Conservation (phyloP, 2,329 filamentous ascomycete species). For the Tolypocladium endophyticum region DNA sequence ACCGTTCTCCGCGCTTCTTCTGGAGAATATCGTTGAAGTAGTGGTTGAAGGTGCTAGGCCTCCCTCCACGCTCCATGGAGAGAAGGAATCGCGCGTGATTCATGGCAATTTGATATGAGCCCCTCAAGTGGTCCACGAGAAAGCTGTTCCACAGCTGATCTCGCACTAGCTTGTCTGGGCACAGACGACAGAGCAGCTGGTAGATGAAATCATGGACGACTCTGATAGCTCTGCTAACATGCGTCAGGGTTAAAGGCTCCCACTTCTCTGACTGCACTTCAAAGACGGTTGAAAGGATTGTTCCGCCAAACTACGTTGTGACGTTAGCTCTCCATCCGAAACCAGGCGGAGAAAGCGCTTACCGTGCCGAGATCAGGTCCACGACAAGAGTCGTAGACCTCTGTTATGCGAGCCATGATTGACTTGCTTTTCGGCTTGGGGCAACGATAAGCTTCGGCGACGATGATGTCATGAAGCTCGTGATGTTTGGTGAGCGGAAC, state of each 20-base stretch:
- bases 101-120: slow-evolving; percentile 35
- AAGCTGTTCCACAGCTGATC: slow-evolving; percentile 29
- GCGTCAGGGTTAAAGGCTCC: slow-evolving; percentile 32
- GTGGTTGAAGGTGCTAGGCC: slow-evolving; percentile 39
- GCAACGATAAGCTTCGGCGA: neutral
- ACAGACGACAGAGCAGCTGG: slow-evolving; percentile 28
- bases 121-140: slow-evolving; percentile 33
- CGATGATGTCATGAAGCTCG: slow-evolving; percentile 3
- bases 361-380: slow-evolving; percentile 6
- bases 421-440: neutral
- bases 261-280: slow-evolving; percentile 45
- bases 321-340: neutral
- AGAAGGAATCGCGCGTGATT: slow-evolving; percentile 41
- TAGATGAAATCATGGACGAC: slow-evolving; percentile 43
- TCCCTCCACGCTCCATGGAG: slow-evolving; percentile 33
- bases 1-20: slow-evolving; percentile 9
- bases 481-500: neutral
- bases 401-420: slow-evolving; percentile 14
- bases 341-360: neutral
- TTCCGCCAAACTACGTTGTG: slow-evolving; percentile 20
- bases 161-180: slow-evolving; percentile 30
- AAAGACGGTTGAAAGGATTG: slow-evolving; percentile 34
- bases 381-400: slow-evolving; percentile 1
- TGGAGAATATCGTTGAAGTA: slow-evolving; percentile 35
- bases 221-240: slow-evolving; percentile 39